Evolutionary conservation across 2,329 filamentous ascomycete genomes (phyloP), one percentile per base, ranked within the genome.

Genomic region (Cordyceps fumosorosea): DNA sequence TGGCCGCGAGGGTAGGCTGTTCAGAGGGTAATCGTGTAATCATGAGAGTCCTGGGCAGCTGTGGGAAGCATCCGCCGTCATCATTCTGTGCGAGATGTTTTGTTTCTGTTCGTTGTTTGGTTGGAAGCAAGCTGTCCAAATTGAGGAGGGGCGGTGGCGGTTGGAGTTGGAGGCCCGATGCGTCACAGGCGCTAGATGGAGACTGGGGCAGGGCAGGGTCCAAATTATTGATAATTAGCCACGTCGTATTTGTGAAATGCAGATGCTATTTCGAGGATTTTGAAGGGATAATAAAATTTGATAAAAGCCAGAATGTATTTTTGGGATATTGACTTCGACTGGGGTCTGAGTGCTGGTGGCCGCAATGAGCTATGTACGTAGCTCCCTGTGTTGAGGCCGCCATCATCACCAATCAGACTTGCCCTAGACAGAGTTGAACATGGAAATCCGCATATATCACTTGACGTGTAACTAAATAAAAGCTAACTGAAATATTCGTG

Each of bases 151-250:
- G 58, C n/a, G 50, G 22, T 18, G 14, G 57, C 18, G 26, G 34
- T 44, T 34, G 3, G 12, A 29, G 37, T n/a, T 45, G n/a, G 34
- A 51, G 32, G 40, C 40, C 40, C 16, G 24, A 53, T 60, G 57
- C 57, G 50, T 60, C 57, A 60, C 50, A 45, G 40, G 57, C 57
- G 57, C 37, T 51, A 26, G 12, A 45, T 42, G 45, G 40, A 52
- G 45, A 50, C 56, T 29, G 34, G 56, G 44, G 47, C 47, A 40
- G 29, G 44, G 34, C 47, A 40, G 32, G 56, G 56, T 56, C 55
- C 20, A 55, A 26, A 22, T 34, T 22, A 50, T 48, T 18, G 14
- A 45, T 29, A 29, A 58, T 34, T 32, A 58, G 4, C 20, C 45
- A 32, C 29, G 3, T 24, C 42, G 26, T 47, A 53, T 22, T 14